A percentile compares a stretch with the other conserved stretches of the same genome.
Evolutionary conservation across 352 stramenopile species (phyloP).

Genomic region (Pythium insidiosum): DNA sequence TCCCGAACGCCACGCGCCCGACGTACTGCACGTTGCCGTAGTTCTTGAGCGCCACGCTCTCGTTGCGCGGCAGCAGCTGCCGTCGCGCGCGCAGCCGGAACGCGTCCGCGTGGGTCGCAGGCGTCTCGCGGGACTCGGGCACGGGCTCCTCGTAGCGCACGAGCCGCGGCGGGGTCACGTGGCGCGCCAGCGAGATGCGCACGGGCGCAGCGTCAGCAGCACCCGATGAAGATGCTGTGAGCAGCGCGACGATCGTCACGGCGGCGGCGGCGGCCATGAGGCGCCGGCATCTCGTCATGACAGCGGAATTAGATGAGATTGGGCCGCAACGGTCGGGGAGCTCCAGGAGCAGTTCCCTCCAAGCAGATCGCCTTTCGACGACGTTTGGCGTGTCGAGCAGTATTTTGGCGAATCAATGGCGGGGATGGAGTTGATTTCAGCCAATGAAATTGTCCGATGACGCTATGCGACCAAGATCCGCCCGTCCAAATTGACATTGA

Average conservation of each 20-base stretch:
- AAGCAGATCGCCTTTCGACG: not conserved
- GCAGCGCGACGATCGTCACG: not conserved
- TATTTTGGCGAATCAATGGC: not conserved
- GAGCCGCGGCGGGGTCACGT: too few species aligned
- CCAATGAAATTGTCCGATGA: slow-evolving; percentile 1
- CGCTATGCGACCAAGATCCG: too few species aligned
- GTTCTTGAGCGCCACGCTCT: slow-evolving; percentile 58
- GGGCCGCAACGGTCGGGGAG: too few species aligned
- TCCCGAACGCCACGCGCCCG: slow-evolving; percentile 59
- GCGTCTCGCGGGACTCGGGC: too few species aligned
- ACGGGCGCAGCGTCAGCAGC: slow-evolving; percentile 13
- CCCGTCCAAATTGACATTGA: too few species aligned
- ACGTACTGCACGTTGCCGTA: slow-evolving; percentile 85
- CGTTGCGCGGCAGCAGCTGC: slow-evolving; percentile 17
- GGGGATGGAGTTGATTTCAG: slow-evolving; percentile 1
- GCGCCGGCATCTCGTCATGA: too few species aligned
- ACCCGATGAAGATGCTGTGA: not conserved
- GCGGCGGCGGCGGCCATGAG: not conserved
- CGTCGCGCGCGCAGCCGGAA: slow-evolving; percentile 10
- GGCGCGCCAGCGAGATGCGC: slow-evolving; percentile 21
- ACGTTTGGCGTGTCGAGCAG: not conserved
- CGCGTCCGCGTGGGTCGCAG: slow-evolving; percentile 2
- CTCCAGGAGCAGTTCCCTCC: too few species aligned
- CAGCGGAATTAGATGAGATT: too few species aligned
- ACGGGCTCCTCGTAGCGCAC: not conserved